Base-by-base conservation (phyloP, 768 basidiomycete genomes). In the Russula sp. region DNA sequence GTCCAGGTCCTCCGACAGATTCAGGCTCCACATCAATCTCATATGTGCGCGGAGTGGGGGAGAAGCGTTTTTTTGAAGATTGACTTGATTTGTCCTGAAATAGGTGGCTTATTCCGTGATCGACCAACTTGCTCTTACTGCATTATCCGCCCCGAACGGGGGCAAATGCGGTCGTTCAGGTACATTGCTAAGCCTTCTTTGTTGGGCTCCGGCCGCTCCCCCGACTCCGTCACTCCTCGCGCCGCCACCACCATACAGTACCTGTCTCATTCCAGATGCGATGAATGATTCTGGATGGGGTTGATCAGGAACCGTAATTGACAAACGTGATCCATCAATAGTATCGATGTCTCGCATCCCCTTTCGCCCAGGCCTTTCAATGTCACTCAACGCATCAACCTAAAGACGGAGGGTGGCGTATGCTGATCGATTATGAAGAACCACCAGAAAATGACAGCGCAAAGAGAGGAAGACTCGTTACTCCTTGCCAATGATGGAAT, bases 141-240 rank as follows among this genome's bases (percentile, higher is more conserved):
- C 42, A 59, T 59, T 52, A 22, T 59, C 58, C 58, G 58, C 39
- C 43, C 14, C 43, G 20, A 18, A 11, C 58, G n/a, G n/a, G 58
- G 58, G 35, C 49, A 25, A 16, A 38, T 39, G 3, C 47, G 25
- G 36, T n/a, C 45, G 13, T 13, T 46, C 45, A 46, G 45, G 45
- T 46, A 46, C 45, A 46, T 22, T 5, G 22, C 11, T 5, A 22
- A 46, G 13, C 45, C 45, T 22, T 46, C 45, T 25, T 46, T 46
- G 45, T 22, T 22, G 6, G 45, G 14, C 25, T 46, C 20, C 25
- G n/a, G n/a, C n/a, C n/a, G n/a, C n/a, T n/a, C n/a, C n/a, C n/a
- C n/a, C n/a, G n/a, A n/a, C n/a, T n/a, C n/a, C n/a, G n/a, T n/a
- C n/a, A n/a, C n/a, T n/a, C n/a, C n/a, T n/a, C n/a, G n/a, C 45